phyloP scores from a whole-genome alignment of 495 filamentous ascomycete species.

The Bacidia gigantensis region DNA sequence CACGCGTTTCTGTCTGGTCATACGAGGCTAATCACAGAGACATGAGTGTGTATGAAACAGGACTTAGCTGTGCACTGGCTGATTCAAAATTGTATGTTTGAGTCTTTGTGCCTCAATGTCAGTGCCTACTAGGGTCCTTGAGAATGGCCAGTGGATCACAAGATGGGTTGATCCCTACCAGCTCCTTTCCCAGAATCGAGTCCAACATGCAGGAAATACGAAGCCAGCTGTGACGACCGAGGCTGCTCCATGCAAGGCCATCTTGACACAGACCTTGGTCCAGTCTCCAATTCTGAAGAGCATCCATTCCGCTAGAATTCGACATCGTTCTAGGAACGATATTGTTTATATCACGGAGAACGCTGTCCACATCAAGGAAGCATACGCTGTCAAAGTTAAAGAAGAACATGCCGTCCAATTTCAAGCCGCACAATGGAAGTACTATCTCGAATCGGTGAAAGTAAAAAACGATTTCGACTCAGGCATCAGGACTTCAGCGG shows the following conservation, averaged over 20 bases:
- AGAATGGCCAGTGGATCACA: constrained; percentile 47
- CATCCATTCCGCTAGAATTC: constrained; percentile 67
- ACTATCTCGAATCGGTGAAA: constrained; percentile 54
- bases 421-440: constrained; percentile 44
- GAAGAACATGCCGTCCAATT: constrained; percentile 39
- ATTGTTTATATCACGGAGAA: constrained; percentile 78
- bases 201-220: not conserved
- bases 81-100: not conserved
- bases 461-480: constrained; percentile 64
- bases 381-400: too few species aligned
- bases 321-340: constrained; percentile 58
- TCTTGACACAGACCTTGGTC: constrained; percentile 66
- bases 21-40: too few species aligned
- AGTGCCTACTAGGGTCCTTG: constrained; percentile 39
- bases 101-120: constrained; percentile 11
- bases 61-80: too few species aligned
- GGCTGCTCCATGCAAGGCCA: constrained; percentile 40
- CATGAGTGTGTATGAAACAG: too few species aligned
- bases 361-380: constrained; percentile 48
- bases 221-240: constrained; percentile 12
- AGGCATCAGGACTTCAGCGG: constrained; percentile 34
- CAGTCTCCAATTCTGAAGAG: constrained; percentile 61
- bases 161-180: constrained; percentile 32
- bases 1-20: too few species aligned
- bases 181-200: constrained; percentile 20